Evolutionary conservation across 2,329 filamentous ascomycete genomes (phyloP).

Genomic region (Arthrobotrys entomopaga): DNA sequence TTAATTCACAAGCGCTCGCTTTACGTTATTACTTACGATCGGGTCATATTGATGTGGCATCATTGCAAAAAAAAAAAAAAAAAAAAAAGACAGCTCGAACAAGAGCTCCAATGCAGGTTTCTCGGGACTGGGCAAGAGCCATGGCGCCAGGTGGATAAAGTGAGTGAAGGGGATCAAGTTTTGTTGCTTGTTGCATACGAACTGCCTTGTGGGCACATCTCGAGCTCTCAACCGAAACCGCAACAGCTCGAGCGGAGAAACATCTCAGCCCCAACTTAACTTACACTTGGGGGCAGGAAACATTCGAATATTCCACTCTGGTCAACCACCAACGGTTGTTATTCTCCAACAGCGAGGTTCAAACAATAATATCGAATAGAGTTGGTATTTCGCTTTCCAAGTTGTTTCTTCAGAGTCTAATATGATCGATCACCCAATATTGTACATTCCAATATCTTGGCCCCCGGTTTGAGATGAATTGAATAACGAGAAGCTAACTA

Average conservation of each 20-base stretch:
- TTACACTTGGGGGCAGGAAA: neutral
- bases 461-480: neutral
- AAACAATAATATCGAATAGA: too few species aligned
- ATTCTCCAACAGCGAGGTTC: too few species aligned
- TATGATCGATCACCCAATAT: constrained; percentile 12
- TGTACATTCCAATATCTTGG: constrained; percentile 1
- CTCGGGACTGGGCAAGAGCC: too few species aligned
- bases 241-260: constrained; percentile 2
- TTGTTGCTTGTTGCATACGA: constrained; percentile 39
- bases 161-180: constrained; percentile 20
- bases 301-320: neutral
- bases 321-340: neutral
- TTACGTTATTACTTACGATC: constrained; percentile 25
- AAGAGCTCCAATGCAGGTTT: too few species aligned
- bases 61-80: neutral
- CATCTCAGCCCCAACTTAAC: neutral
- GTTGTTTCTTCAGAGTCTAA: neutral
- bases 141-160: too few species aligned
- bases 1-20: constrained; percentile 31
- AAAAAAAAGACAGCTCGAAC: neutral
- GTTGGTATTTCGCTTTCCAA: neutral
- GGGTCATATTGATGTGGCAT: constrained; percentile 1
- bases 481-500: constrained; percentile 20
- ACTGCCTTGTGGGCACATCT: constrained; percentile 33
- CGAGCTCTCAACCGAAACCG: constrained; percentile 15